Conservation (phyloP, 2,329 filamentous ascomycete genomes). For the Arachnomyces sp. region DNA sequence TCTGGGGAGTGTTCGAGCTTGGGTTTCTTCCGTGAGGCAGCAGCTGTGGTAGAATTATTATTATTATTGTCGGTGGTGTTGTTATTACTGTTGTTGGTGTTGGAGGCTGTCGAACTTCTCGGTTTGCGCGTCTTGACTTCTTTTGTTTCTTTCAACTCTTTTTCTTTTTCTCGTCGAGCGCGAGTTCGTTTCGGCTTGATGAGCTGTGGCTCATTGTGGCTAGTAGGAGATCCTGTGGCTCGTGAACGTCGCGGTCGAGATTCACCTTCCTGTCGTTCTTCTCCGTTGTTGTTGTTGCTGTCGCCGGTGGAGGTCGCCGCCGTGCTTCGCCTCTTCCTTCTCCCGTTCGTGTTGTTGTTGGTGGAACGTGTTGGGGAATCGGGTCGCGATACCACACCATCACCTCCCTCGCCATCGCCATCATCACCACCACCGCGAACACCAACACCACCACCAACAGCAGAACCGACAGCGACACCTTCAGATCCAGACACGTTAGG, state of each 20-base stretch:
- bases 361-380: not conserved
- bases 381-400: constrained; percentile 1
- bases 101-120: not conserved
- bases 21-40: constrained; percentile 41
- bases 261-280: constrained; percentile 6
- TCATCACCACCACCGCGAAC: not conserved
- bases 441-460: not conserved
- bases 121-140: constrained; percentile 9
- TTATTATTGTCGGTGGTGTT: constrained; percentile 1
- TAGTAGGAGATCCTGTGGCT: constrained; percentile 10
- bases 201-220: constrained; percentile 14
- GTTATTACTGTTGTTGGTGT: constrained; percentile 7
- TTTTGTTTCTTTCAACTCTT: constrained; percentile 15
- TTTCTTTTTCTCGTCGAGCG: constrained; percentile 36
- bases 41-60: constrained; percentile 19
- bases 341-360: not conserved
- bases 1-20: constrained; percentile 30
- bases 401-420: constrained; percentile 1
- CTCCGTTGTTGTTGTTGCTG: constrained; percentile 3
- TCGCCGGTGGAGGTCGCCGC: constrained; percentile 1
- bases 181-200: constrained; percentile 19
- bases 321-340: not conserved
- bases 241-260: constrained; percentile 7
- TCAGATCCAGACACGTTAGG: constrained; percentile 11
- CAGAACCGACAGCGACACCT: not conserved